Conservation (phyloP, 371 early-diverging fungal species). For the Thermomucor indicae-seudaticae region DNA sequence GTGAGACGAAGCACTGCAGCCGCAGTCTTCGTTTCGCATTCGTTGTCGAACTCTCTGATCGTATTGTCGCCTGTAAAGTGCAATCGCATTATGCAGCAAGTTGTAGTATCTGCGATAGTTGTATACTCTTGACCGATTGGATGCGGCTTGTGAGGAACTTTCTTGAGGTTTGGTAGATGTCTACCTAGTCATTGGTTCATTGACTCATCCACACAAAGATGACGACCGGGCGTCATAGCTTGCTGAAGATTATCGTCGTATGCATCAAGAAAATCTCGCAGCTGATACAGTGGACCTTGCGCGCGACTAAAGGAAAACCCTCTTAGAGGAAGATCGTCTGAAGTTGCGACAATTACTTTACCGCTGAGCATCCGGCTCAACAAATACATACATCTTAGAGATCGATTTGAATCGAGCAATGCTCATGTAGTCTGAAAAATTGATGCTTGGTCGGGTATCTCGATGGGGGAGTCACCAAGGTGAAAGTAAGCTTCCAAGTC, state of each 20-base stretch:
- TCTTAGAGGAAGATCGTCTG: background rate
- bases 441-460: background rate
- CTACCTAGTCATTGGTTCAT: constrained; percentile 16
- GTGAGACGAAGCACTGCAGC: background rate
- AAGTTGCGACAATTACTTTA: background rate
- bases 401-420: background rate
- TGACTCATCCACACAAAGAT: constrained; percentile 10
- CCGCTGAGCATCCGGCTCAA: background rate
- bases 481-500: background rate
- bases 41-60: background rate
- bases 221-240: background rate
- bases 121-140: constrained; percentile 14
- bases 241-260: background rate
- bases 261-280: background rate
- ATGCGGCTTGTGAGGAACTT: constrained; percentile 12
- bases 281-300: background rate
- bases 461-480: background rate
- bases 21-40: background rate
- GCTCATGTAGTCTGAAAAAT: background rate
- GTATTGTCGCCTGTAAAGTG: constrained; percentile 4
- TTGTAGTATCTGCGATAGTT: constrained; percentile 5
- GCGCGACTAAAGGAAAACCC: background rate
- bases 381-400: background rate
- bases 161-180: constrained; percentile 6
- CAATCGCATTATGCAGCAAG: constrained; percentile 3